Base-by-base conservation (phyloP, 139 green algal genomes). In the Picochlorum sp. region DNA sequence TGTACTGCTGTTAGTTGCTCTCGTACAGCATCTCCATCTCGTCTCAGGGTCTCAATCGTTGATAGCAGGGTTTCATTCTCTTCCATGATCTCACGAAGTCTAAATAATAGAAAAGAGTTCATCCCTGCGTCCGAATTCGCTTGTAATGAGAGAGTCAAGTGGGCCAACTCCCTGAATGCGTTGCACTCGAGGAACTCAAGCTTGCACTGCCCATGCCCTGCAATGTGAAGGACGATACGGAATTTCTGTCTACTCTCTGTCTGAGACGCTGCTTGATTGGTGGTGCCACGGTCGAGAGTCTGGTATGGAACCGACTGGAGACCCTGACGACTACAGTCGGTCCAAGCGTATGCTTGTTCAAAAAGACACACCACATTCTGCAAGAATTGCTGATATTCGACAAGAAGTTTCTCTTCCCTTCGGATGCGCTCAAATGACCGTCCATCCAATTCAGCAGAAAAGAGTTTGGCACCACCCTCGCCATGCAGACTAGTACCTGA, bases 131-230 rank as follows among this genome's bases (percentile, higher is more conserved):
- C 88, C 41, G 83, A 87, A 41, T 86, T 91, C 1, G 83, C 81
- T 3, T 81, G 67, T 69, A 98, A 94, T 0, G 72, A 66, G 34
- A 98, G 76, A 0, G 78, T 85, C 14, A 98, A 88, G 70, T 97
- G 91, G 1, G 86, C 76, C 58, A 96, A 71, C 52, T 94, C 85
- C 65, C 96, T 97, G 77, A 97, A 97, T 49, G 94, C 86, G 63
- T 96, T 97, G 20, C 85, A 95, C 70, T 97, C 90, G 18, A 96
- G 68, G 7, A 97, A 83, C 18, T 79, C 76, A 50, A 98, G 6
- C 66, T 67, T 6, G 67, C 49, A 4, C 38, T 49, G 60, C 90
- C 66, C 20, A 91, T 78, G 4, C 79, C 78, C 57, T 81, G 66
- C 49, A 85, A 90, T 62, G 76, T 88, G 77, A 54, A 68, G 8